Evolutionary conservation across 2,329 filamentous ascomycete species (phyloP).

Genomic region (Colletotrichum sp.): DNA sequence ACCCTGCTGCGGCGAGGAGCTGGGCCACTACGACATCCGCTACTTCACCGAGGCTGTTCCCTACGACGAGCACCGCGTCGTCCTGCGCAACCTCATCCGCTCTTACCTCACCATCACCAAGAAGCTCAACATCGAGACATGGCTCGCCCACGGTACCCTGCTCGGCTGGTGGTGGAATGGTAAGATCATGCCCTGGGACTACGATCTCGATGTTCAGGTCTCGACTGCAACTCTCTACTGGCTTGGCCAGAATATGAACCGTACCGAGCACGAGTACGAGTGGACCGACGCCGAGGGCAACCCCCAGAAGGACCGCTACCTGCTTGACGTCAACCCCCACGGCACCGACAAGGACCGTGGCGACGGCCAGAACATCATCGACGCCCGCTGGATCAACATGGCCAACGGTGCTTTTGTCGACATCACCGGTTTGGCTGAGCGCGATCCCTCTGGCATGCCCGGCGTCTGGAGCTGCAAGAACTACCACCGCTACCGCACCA

Average conservation of each 20-base stretch:
- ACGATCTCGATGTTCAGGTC: constrained; percentile 84
- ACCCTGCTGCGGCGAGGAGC: constrained; percentile 61
- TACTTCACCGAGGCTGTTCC: constrained; percentile 69
- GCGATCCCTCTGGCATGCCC: constrained; percentile 61
- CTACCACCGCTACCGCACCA: constrained; percentile 71
- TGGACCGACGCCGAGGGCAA: constrained; percentile 48
- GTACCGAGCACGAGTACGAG: constrained; percentile 66
- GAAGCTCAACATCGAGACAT: constrained; percentile 74
- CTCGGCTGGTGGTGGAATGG: constrained; percentile 91
- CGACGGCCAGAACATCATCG: constrained; percentile 79
- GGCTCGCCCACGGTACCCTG: constrained; percentile 85
- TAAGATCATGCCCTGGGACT: constrained; percentile 81
- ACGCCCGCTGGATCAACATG: constrained; percentile 82
- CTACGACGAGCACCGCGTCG: constrained; percentile 70
- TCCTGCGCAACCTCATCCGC: constrained; percentile 72
- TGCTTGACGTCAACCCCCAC: constrained; percentile 81
- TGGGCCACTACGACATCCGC: constrained; percentile 77
- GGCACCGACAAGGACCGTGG: constrained; percentile 64
- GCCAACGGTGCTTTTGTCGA: constrained; percentile 81
- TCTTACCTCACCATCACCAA: constrained; percentile 75
- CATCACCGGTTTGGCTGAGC: constrained; percentile 78
- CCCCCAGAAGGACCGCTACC: constrained; percentile 56
- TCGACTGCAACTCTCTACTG: constrained; percentile 68
- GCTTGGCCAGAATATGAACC: constrained; percentile 71
- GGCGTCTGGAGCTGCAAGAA: constrained; percentile 84